These are phyloP conservation scores for Phytophthora foliorum DNA, from an alignment of 352 stramenopile species.

Conservation along the genomic window DNA sequence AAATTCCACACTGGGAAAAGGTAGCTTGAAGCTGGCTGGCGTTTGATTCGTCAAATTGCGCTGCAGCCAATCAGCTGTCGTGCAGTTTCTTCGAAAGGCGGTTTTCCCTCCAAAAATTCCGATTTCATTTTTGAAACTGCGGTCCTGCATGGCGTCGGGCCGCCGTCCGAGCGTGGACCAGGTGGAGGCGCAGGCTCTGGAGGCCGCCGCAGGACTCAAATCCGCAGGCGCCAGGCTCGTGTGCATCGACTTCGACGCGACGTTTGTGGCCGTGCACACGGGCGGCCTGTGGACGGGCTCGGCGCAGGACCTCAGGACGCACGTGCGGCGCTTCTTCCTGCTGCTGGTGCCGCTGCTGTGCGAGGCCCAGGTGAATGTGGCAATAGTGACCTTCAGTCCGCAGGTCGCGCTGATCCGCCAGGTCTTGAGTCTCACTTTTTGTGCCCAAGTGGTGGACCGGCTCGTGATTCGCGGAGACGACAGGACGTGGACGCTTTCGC, in stretches of 20 bases:
- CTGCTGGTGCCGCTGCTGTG: constrained; percentile 63
- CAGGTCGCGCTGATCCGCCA: constrained; percentile 72
- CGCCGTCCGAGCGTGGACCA: constrained; percentile 39
- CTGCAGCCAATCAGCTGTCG: constrained; percentile 1
- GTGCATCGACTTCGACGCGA: constrained; percentile 89
- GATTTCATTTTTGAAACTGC: too few relatives aligned
- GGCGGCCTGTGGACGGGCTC: constrained; percentile 63
- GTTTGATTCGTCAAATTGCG: constrained; percentile 2
- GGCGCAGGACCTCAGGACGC: constrained; percentile 45
- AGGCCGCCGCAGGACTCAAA: constrained; percentile 54
- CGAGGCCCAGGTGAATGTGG: constrained; percentile 55
- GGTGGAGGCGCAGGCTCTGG: constrained; percentile 32
- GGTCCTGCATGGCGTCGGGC: constrained; percentile 28
- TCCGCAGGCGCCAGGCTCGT: constrained; percentile 66
- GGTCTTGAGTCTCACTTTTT: constrained; percentile 70
- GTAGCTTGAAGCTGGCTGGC: constrained; percentile 30
- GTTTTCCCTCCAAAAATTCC: constrained; percentile 31
- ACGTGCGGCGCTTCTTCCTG: constrained; percentile 77
- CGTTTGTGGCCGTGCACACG: constrained; percentile 83
- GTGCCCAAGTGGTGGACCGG: constrained; percentile 27
- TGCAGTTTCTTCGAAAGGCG: not conserved
- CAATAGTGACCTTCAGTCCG: constrained; percentile 86
- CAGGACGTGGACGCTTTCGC: constrained; percentile 61
- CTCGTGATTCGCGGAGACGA: constrained; percentile 80
- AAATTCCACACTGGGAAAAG: constrained; percentile 69